Evolutionary conservation across 805 yeast genomes (phyloP), one percentile per base, ranked within the genome.

Genomic region (Pichia occidentalis): DNA sequence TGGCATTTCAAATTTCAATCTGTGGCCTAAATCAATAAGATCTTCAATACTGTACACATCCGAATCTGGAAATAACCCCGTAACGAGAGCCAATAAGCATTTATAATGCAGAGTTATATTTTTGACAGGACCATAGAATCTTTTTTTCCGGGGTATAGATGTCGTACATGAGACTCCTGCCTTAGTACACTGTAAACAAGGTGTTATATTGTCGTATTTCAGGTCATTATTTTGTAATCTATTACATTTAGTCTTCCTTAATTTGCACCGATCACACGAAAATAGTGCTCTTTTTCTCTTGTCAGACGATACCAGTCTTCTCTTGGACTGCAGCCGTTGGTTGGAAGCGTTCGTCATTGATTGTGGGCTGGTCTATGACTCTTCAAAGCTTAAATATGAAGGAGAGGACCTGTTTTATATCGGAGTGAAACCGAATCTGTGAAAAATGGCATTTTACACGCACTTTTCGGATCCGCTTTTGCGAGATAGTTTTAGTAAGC

Each of bases 201-300:
- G 67, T 2, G 67, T 59, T 5, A 56, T 54, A 34, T 60, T 58
- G 42, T 63, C 68, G 40, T 53, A 64, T 41, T 54, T 56, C 27
- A 55, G 44, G 34, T 55, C 60, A 25, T 56, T 54, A 24, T 56
- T 47, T 28, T 54, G 62, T 2, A 59, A 39, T 25, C 73, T 44
- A 24, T 59, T 55, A 48, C 75, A 69, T 28, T 64, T 65, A 25
- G 65, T 61, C 53, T 69, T 69, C 28, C 67, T 52, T 11, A 56
- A 36, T 48, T 68, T 68, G 44, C 75, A 70, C 11, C 72, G 46
- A 45, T 70, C 73, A 41, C 75, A 70, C 7, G 66, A 58, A 49
- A 59, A 68, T 4, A 65, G 57, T 0, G 72, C 72, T 32, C 73
- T 45, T 31, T 63, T 60, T 17, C 72, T 47, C 18, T 54, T 50